Base-by-base conservation (phyloP, 2,329 filamentous ascomycete genomes). In the Neophaeococcomyces mojaviensis region DNA sequence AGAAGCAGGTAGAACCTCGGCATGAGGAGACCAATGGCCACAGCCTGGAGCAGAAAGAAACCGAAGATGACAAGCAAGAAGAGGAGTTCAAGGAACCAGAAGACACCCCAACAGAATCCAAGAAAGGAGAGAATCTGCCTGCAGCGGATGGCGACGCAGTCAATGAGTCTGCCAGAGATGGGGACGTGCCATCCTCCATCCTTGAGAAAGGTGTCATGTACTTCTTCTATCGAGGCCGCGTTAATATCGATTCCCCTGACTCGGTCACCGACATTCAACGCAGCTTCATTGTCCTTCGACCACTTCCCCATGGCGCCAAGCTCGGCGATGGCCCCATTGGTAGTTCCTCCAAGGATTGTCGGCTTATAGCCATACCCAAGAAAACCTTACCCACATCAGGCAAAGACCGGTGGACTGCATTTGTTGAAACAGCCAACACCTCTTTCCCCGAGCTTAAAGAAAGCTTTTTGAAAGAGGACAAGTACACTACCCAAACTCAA, bases 161-260 rank as follows among this genome's bases (percentile, higher is more conserved):
- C 4, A 66, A 73, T 40, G 72, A 75, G 2, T 63, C 70, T 15
- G 61, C 73, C 41, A 71, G 76, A 34, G 71, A 73, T 55, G 64
- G 73, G 36, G 64, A 68, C 2, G 64, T 75, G 32, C 71, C 79
- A 1, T 77, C 75, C 4, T 81, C 71, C 49, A 79, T 94, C 19
- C 72, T 94, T 2, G 88, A 96, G 60, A 94, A 92, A 59, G 88
- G 88, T 3, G 77, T 92, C 56, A 81, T 95, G 55, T 94, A 94
- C 71, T 94, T 94, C 73, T 94, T 94, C 70, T 83, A 84, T 58
- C 82, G 88, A 15, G 80, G 81, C 6, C 81, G 87, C 10, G 86
- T 95, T 31, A 78, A 79, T 41, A 74, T 86, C 20, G 78, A 87
- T 3, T 74, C 86, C 5, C 82, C 87, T 0, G 74, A 82, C 15